Conservation (phyloP, 2,329 filamentous ascomycete species). For the Fusarium haematococcum region DNA sequence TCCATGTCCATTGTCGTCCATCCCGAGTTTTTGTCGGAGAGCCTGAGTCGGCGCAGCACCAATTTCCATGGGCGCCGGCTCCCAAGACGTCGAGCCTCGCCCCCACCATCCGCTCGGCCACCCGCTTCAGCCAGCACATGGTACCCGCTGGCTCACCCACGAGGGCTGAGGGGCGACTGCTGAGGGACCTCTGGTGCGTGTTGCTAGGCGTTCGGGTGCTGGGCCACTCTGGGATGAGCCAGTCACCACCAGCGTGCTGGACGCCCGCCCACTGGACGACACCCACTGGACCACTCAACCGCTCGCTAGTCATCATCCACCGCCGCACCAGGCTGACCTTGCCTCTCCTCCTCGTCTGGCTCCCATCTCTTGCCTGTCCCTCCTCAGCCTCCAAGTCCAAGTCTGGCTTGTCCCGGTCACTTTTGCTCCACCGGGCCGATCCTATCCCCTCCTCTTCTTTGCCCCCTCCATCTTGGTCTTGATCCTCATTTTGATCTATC, state of each 20-base stretch:
- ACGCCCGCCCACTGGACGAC: constrained; percentile 33
- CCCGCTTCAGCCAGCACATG: constrained; percentile 29
- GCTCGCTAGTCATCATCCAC: constrained; percentile 18
- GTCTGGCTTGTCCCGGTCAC: constrained; percentile 31
- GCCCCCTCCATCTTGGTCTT: constrained; percentile 39
- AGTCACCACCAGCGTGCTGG: constrained; percentile 39
- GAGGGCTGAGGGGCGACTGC: constrained; percentile 35
- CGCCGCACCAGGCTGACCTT: constrained; percentile 42
- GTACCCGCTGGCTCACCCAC: constrained; percentile 37
- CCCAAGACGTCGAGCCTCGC: constrained; percentile 16
- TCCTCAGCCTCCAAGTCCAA: constrained; percentile 31
- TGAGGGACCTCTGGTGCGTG: constrained; percentile 15
- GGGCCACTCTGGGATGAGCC: constrained; percentile 28
- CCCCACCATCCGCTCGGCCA: constrained; percentile 30
- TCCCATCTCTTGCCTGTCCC: constrained; percentile 11
- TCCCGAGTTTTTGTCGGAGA: constrained; percentile 47
- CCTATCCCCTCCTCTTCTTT: constrained; percentile 37
- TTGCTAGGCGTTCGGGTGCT: not conserved
- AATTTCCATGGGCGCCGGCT: not conserved
- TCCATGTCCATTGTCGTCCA: constrained; percentile 27
- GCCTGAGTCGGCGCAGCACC: constrained; percentile 31
- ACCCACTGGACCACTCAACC: constrained; percentile 16
- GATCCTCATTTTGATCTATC: constrained; percentile 41
- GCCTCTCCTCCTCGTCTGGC: constrained; percentile 29
- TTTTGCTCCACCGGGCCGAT: constrained; percentile 38